Evolutionary conservation across 192 early-diverging fungal species (phyloP), one percentile per base, ranked within the genome.

Genomic region (Umbelopsis ramanniana): DNA sequence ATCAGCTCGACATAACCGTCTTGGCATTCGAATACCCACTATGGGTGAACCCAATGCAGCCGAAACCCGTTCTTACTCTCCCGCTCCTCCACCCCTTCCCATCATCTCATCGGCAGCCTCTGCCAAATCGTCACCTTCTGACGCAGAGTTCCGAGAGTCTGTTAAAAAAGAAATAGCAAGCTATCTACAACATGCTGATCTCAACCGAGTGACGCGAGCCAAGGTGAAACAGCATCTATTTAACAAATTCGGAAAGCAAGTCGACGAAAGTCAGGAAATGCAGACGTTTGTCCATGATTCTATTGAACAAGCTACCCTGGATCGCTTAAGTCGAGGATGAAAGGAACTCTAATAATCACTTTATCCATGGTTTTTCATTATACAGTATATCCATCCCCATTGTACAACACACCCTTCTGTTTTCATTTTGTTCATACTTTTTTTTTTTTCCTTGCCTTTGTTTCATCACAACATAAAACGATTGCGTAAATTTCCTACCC

Each of bases 151-250:
- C 29, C 40, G 55, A 38, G 70, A 66, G 45, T 15, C 46, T 5
- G 35, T 77, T 17, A 63, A 52, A 23, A 60, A 23, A 22, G 75
- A 80, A 60, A 74, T 80, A 8, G 38, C 66, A 52, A 40, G n/a
- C 17, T 80, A 74, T 68, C 48, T 80, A 11, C 63, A 66, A 4
- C 46, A 69, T 29, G 74, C 69, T 21, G 72, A 80, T 60, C 43
- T 80, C 2, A 69, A 71, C 33, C 52, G 52, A 22, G 76, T 68
- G 17, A 80, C 79, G 11, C 78, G 78, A n/a, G 67, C 74, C 0
- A 71, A 80, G 53, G 78, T 80, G 40, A 80, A 75, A 6, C 52
- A 76, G 4, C 78, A 80, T 71, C 46, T 80, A 17, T 50, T 67
- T 5, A 43, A 24, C n/a, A 33, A 67, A 46, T 70, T 80, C 52